Percentiles rank a stretch among this genome's conserved stretches.
Conservation (phyloP, 345 rosid species). For the Ceriops zippeliana region DNA sequence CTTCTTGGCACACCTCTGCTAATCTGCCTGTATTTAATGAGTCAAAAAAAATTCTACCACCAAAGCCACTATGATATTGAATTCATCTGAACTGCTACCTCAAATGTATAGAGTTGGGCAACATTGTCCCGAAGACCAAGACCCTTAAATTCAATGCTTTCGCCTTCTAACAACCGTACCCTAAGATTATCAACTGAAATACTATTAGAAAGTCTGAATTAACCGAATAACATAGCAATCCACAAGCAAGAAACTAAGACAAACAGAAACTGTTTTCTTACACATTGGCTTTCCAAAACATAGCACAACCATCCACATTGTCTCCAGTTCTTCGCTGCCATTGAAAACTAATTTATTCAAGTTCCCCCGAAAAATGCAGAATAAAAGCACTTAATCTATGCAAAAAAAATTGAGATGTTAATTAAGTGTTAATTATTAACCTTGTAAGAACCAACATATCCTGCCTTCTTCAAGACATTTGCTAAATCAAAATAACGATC, state of each 20-base stretch:
- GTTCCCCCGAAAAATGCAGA: neutral
- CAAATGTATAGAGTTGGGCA: constrained; percentile 71
- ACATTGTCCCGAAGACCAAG: constrained; percentile 72
- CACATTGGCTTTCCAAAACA: constrained; percentile 72
- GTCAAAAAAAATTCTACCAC: constrained; percentile 33
- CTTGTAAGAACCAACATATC: constrained; percentile 76
- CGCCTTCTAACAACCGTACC: constrained; percentile 60
- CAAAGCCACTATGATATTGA: neutral
- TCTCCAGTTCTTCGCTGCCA: constrained; percentile 82
- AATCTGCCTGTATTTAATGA: constrained; percentile 46
- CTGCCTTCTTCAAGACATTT: constrained; percentile 48
- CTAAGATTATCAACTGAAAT: constrained; percentile 28
- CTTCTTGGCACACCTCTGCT: constrained; percentile 46
- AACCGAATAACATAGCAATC: neutral
- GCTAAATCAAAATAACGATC: constrained; percentile 64
- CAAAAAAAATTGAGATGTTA: neutral
- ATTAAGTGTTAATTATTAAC: constrained; percentile 27
- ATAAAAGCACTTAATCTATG: constrained; percentile 7
- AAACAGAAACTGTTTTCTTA: constrained; percentile 23
- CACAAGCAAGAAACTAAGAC: neutral
- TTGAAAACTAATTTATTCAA: constrained; percentile 8
- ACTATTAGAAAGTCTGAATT: constrained; percentile 2
- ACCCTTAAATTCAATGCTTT: constrained; percentile 59
- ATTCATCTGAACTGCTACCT: constrained; percentile 38
- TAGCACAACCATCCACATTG: constrained; percentile 75